Evolutionary conservation across 1,139 yeast species (phyloP).

Genomic region (Hyphopichia burtonii): DNA sequence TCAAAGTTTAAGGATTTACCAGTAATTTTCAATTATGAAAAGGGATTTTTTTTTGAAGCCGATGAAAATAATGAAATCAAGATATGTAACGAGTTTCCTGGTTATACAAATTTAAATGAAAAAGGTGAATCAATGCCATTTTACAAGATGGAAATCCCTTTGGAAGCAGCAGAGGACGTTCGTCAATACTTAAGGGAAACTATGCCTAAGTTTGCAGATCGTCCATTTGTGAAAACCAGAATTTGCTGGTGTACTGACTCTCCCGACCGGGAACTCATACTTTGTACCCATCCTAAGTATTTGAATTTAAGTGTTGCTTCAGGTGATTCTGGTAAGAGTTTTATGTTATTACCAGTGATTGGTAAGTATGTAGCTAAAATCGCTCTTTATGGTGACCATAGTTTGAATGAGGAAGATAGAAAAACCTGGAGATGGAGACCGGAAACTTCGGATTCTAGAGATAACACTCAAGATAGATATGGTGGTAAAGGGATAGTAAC

Average conservation of each 20-base stretch:
- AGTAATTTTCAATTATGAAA: slow-evolving; percentile 28
- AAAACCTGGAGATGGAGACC: slow-evolving; percentile 16
- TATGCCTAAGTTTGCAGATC: slow-evolving; percentile 13
- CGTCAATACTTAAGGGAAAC: slow-evolving; percentile 16
- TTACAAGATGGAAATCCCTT: slow-evolving; percentile 14
- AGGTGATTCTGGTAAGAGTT: slow-evolving; percentile 21
- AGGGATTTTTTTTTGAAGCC: slow-evolving; percentile 39
- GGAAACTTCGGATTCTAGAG: slow-evolving; percentile 11
- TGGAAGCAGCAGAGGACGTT: slow-evolving; percentile 19
- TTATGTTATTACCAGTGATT: slow-evolving; percentile 16
- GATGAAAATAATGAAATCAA: slow-evolving; percentile 13
- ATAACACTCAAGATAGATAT: slow-evolving; percentile 11
- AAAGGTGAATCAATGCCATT: slow-evolving; percentile 11
- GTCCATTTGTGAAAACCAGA: slow-evolving; percentile 12
- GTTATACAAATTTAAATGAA: slow-evolving; percentile 13
- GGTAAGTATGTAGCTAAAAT: slow-evolving; percentile 10
- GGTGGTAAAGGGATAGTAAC: slow-evolving; percentile 14
- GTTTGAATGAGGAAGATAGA: slow-evolving; percentile 8
- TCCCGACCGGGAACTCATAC: slow-evolving; percentile 15
- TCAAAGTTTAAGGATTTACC: slow-evolving; percentile 19
- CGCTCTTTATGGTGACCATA: slow-evolving; percentile 8
- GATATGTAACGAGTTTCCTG: slow-evolving; percentile 19
- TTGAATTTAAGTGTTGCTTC: slow-evolving; percentile 14
- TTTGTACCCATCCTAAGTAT: slow-evolving; percentile 15
- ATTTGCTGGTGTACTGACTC: slow-evolving; percentile 23